phyloP scores from a whole-genome alignment of 352 stramenopile species.

The Globisporangium recalcitrans region DNA sequence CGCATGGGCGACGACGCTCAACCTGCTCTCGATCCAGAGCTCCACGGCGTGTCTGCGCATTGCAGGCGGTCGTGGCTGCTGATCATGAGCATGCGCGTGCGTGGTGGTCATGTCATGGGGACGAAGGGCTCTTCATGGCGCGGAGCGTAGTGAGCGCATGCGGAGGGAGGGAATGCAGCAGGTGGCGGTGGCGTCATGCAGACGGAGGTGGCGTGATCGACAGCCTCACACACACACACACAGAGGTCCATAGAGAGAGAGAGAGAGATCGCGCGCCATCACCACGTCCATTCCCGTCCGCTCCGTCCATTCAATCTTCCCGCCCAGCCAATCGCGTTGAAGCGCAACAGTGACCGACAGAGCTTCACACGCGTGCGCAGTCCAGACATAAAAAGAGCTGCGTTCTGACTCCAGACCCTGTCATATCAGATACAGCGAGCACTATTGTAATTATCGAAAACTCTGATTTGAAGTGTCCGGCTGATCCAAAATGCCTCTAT shows the following conservation, averaged over 20 bases:
- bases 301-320: neutral
- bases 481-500: neutral
- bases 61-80: conserved; percentile 49
- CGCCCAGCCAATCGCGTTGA: conserved; percentile 9
- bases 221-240: neutral
- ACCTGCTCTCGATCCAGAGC: conserved; percentile 56
- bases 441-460: conserved; percentile 1
- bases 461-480: neutral
- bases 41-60: conserved; percentile 62
- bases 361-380: neutral
- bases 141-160: neutral
- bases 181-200: neutral
- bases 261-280: neutral
- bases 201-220: neutral
- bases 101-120: neutral
- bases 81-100: neutral
- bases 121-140: neutral
- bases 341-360: conserved; percentile 16
- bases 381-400: conserved; percentile 5
- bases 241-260: neutral
- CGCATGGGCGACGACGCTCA: conserved; percentile 48
- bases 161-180: neutral
- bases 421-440: neutral
- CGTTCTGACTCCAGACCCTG: neutral
- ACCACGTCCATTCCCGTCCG: neutral